A percentile compares a stretch with the other conserved stretches of the same genome.
phyloP scores from a whole-genome alignment of 352 stramenopile genomes.

The Stramenopiles sp. region DNA sequence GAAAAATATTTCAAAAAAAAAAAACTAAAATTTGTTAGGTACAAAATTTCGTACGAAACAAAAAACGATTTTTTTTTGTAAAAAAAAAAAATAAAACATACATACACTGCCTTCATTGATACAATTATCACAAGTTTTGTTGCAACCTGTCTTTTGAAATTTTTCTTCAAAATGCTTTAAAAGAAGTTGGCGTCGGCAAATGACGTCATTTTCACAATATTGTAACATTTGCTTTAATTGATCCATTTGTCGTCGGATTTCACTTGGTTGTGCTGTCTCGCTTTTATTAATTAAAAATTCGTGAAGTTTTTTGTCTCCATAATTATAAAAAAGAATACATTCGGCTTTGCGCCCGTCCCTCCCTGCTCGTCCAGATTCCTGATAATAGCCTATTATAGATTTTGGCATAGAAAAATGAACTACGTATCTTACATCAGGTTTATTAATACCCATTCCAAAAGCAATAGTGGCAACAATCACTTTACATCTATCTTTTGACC shows the following conservation, averaged over 20 bases:
- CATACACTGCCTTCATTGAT: too few relatives aligned
- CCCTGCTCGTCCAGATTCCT: slow-evolving; percentile 71
- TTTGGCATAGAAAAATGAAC: slow-evolving; percentile 92
- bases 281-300: slow-evolving; percentile 12
- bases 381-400: slow-evolving; percentile 87
- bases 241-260: slow-evolving; percentile 13
- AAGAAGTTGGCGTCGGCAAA: slow-evolving; percentile 36
- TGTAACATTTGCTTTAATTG: slow-evolving; percentile 15
- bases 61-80: too few relatives aligned
- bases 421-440: slow-evolving; percentile 78
- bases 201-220: slow-evolving; percentile 22
- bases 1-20: too few relatives aligned
- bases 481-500: slow-evolving; percentile 17
- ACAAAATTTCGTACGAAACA: too few relatives aligned
- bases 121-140: slow-evolving; percentile 52
- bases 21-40: too few relatives aligned
- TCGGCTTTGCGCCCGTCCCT: slow-evolving; percentile 44
- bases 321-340: slow-evolving; percentile 46
- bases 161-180: slow-evolving; percentile 51
- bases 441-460: slow-evolving; percentile 97
- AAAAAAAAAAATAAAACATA: too few relatives aligned
- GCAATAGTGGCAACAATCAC: slow-evolving; percentile 80
- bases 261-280: slow-evolving; percentile 8
- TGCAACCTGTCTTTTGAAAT: slow-evolving; percentile 26
- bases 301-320: slow-evolving; percentile 21